Evolutionary conservation across 2,329 filamentous ascomycete species (phyloP), one percentile per base, ranked within the genome.

Genomic region (Monilinia fructigena): DNA sequence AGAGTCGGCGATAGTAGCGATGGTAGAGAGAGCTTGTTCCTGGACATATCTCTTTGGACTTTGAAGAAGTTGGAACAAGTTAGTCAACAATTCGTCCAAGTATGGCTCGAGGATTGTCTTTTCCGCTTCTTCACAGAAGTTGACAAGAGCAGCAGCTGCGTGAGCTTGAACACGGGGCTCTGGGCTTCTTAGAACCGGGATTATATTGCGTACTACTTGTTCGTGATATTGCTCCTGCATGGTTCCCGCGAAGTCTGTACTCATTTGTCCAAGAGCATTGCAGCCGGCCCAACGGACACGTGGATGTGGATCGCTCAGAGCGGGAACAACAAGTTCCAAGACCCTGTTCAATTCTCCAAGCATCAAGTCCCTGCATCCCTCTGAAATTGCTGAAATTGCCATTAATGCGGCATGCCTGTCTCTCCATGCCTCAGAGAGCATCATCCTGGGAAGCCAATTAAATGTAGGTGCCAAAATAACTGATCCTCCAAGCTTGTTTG

Each of bases 261-360:
- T 98, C 95, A 99, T 99, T 79, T 99, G 95, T 38, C 95, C 95
- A n/a, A 99, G 85, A 53, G 95, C 95, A 76, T 99, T 98, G 82
- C 95, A 99, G 45, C 93, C 95, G 63, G 95, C 95, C 89, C 96
- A 99, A 74, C 94, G 89, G 65, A 99, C 95, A 76, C 95, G 91
- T 52, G 95, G 91, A 76, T 99, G 95, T 50, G 90, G 85, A 76
- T 99, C 94, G 73, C 89, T 88, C 47, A 99, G 84, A 47, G 94
- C 91, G 20, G 95, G 95, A 60, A 97, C 87, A n/a, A 99, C 94
- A 66, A 99, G 84, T 70, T 96, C 92, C 58, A 99, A 84, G 28
- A 99, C 94, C 76, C 97, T 93, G 77, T 93, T 92, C 4, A 99
- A 83, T 78, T 99, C 95, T 53, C 91, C 91, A 71, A 97, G 85